Base-by-base conservation (phyloP, 768 basidiomycete species). In the Collybiopsis confluens region DNA sequence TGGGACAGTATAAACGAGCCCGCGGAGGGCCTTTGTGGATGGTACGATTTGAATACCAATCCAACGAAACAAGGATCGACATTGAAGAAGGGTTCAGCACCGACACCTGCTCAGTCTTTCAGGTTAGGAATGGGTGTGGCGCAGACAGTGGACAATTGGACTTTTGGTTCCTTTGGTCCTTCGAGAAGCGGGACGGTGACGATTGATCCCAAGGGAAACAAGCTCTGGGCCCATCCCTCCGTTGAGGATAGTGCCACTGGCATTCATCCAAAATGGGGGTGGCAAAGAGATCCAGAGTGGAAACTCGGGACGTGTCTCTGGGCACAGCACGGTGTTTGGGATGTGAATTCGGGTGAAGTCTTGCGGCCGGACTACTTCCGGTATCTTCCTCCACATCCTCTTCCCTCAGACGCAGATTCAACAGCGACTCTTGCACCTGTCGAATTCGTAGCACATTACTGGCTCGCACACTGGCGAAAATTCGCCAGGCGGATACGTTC, bases 1-100 rank as follows among this genome's bases (percentile, higher is more conserved):
- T 98, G 96, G 97, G 97, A 99, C 65, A 88, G 85, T 60, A 72
- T 98, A 68, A 98, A 99, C 67, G 97, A 99, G 67, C 96, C 97
- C 0, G 84, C 83, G 35, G 90, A 95, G 59, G 97, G 97, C 0
- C 75, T 91, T 37, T 77, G 69, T 28, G 77, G 75, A 2, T 87
- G 87, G 68, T 73, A 76, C 0, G 83, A 96, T 65, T 73, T 99
- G 26, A 77, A 75, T 47, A 56, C 65, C 11, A 82, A 86, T 41
- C 88, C 92, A 0, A 70, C 70, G 15, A 70, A 77, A 30, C 91
- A 93, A 63, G 83, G 83, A 1, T 79, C 84, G 10, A 83, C 80
- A 16, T 72, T 92, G 33, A 92, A 90, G 64, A 96, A 93, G 66
- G 97, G 96, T 0, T 82, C 92, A 0, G 75, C 84, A 51, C 95